phyloP scores from a whole-genome alignment of 2,329 filamentous ascomycete genomes.

The Mollisia scopiformis region DNA sequence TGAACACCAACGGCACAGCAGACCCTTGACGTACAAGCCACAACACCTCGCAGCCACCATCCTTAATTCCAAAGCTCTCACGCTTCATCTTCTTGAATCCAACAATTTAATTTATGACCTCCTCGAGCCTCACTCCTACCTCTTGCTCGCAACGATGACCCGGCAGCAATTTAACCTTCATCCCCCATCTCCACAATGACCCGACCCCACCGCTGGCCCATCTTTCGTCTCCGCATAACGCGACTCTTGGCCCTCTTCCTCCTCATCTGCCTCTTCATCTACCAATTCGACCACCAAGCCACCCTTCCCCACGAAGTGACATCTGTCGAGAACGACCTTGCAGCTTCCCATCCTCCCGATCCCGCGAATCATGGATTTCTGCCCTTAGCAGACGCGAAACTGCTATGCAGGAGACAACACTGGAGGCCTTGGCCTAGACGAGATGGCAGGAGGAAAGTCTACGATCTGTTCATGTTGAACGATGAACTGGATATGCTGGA shows the following conservation, averaged over 20 bases:
- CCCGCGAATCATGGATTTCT: slow-evolving; percentile 9
- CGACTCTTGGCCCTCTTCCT: background rate
- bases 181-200: background rate
- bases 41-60: no score
- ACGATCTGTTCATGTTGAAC: slow-evolving; percentile 66
- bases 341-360: background rate
- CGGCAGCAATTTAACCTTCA: background rate
- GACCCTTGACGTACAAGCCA: no score
- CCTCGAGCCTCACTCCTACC: background rate
- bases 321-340: slow-evolving; percentile 14
- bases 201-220: background rate
- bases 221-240: background rate
- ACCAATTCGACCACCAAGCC: background rate
- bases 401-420: slow-evolving; percentile 18
- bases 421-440: slow-evolving; percentile 16
- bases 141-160: background rate
- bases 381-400: slow-evolving; percentile 6
- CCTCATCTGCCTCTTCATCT: background rate
- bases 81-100: background rate
- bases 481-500: slow-evolving; percentile 70
- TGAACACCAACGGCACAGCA: no score
- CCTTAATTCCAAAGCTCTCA: background rate
- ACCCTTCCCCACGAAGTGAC: slow-evolving; percentile 17
- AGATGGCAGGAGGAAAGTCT: slow-evolving; percentile 49
- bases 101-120: no score